A percentile compares a stretch with the other conserved stretches of the same genome.
Conservation (phyloP, 2,329 filamentous ascomycete species). For the Exophiala phaeomuriformis region DNA sequence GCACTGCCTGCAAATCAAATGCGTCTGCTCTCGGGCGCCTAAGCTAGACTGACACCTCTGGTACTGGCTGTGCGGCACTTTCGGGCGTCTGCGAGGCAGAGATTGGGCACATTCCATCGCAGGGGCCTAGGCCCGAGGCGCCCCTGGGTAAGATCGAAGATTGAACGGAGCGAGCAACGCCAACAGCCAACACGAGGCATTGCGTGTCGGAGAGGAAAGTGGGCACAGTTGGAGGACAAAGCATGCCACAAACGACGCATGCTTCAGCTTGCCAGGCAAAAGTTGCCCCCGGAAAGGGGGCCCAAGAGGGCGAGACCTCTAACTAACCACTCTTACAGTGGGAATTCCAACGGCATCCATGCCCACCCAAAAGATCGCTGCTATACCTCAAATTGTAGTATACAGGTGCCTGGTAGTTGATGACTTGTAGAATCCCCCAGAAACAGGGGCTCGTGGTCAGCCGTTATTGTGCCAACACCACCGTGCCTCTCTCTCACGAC, state of each 20-base stretch:
- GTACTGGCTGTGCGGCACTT: constrained; percentile 14
- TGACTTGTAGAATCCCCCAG: too few species aligned
- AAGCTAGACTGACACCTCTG: constrained; percentile 8
- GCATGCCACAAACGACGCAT: neutral
- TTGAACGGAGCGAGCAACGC: constrained; percentile 1
- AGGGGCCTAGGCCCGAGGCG: constrained; percentile 2
- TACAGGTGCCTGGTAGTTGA: too few species aligned
- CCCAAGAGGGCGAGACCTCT: constrained; percentile 12
- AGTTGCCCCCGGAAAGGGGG: neutral
- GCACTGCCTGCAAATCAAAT: constrained; percentile 9
- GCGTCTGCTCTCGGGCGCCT: constrained; percentile 5
- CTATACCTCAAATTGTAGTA: too few species aligned
- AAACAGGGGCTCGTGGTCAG: neutral
- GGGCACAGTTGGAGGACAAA: neutral
- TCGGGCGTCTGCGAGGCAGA: constrained; percentile 8
- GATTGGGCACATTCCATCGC: constrained; percentile 10
- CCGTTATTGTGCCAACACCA: neutral
- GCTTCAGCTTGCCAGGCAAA: constrained; percentile 1
- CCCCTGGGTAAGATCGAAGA: constrained; percentile 11
- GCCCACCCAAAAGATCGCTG: neutral
- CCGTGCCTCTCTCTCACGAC: neutral
- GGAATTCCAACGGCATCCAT: neutral
- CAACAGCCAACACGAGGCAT: constrained; percentile 22
- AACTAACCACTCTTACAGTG: neutral
- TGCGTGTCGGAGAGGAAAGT: constrained; percentile 5